Conservation (phyloP, 129 eudicot species). For the sunflower (Helianthus annuus) region HanXRQr2.0-SUNRISE NC_035439.2:139859953-139860452, state of each 20-base stretch:
- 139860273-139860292: not conserved
- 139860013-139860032: not conserved
- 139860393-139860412: not conserved
- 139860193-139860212: too few species aligned
- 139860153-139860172: too few species aligned
- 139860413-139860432: not conserved
- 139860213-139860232: too few species aligned
- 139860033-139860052: constrained; percentile 14
- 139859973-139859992: too few species aligned
- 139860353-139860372: constrained; percentile 16
- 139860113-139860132: not conserved
- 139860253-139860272: not conserved
- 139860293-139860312: not conserved
- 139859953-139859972: too few species aligned
- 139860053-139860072: constrained; percentile 13
- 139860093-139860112: constrained; percentile 1
- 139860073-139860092: not conserved
- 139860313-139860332: constrained; percentile 8
- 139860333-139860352: not conserved
- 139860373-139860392: constrained; percentile 15
- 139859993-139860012: too few species aligned
- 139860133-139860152: constrained; percentile 13
- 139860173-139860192: too few species aligned
- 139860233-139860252: too few species aligned
- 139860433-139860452: not conserved